A percentile compares a stretch with the other conserved stretches of the same genome.
Evolutionary conservation across 202 grass and related monocot species (phyloP).

Genomic region (Zoysia matrella): DNA sequence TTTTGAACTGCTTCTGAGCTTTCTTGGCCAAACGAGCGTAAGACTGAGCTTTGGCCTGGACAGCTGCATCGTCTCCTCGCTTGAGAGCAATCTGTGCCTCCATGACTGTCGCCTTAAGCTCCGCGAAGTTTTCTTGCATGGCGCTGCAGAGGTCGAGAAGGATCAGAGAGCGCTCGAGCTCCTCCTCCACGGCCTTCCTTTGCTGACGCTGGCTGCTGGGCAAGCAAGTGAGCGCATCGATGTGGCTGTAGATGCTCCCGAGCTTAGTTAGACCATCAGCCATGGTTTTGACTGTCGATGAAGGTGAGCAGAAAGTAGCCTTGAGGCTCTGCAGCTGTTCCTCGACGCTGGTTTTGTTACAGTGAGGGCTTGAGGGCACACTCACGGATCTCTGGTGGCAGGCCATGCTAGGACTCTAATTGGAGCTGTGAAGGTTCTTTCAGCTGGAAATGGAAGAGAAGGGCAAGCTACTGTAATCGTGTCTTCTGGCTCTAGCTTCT

Average conservation of each 20-base stretch:
- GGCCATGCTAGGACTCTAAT: constrained; percentile 32
- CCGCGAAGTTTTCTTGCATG: constrained; percentile 44
- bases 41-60: constrained; percentile 31
- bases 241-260: constrained; percentile 37
- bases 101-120: constrained; percentile 42
- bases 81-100: constrained; percentile 45
- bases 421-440: background rate
- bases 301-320: constrained; percentile 11
- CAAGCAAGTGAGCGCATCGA: constrained; percentile 33
- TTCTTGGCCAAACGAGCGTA: constrained; percentile 45
- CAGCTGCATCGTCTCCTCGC: constrained; percentile 29
- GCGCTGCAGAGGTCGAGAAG: constrained; percentile 55
- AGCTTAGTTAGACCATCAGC: constrained; percentile 38
- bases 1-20: constrained; percentile 50
- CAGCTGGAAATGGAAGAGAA: background rate
- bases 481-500: background rate
- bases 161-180: constrained; percentile 52
- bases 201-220: constrained; percentile 40
- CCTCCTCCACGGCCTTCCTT: constrained; percentile 50
- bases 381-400: constrained; percentile 12
- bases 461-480: constrained; percentile 2
- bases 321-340: constrained; percentile 44
- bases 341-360: constrained; percentile 31
- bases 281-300: constrained; percentile 29
- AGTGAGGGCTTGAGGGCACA: constrained; percentile 33